phyloP scores from a whole-genome alignment of 1,284 basidiomycete species.

The Meira miltonrushii region DNA sequence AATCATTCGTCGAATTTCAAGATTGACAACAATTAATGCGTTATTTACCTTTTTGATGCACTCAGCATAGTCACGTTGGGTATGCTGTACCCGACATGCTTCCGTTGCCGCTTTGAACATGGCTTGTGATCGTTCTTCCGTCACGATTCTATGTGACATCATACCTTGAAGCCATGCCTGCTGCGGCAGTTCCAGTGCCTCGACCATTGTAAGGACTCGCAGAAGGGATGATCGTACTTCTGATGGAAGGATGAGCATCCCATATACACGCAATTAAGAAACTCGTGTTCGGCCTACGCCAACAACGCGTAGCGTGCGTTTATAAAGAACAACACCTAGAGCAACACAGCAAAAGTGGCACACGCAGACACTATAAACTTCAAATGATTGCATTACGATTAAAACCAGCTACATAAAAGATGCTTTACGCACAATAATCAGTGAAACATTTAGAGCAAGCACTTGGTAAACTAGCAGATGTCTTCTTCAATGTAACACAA shows the following conservation, averaged over 20 bases:
- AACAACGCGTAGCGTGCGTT: too few relatives aligned
- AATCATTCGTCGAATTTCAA: slow-evolving; percentile 1
- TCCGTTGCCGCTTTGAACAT: neutral
- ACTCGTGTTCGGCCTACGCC: too few relatives aligned
- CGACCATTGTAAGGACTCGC: neutral
- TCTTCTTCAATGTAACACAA: too few relatives aligned
- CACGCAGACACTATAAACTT: too few relatives aligned
- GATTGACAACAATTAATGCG: neutral
- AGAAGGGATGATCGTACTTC: neutral
- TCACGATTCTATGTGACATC: neutral
- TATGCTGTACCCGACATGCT: neutral
- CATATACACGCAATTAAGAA: too few relatives aligned
- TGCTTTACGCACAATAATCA: too few relatives aligned
- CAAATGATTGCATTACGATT: too few relatives aligned
- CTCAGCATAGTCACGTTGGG: neutral
- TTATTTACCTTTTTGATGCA: neutral
- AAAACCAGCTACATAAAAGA: too few relatives aligned
- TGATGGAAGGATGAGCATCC: neutral
- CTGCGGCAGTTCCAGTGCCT: neutral
- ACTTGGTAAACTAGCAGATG: too few relatives aligned
- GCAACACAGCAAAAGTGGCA: too few relatives aligned
- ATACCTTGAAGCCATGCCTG: slow-evolving; percentile 5
- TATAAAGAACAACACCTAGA: too few relatives aligned
- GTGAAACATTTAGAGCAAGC: too few relatives aligned
- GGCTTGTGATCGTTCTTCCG: neutral